Percentiles rank a stretch among this genome's conserved stretches.
Evolutionary conservation across 495 filamentous ascomycete genomes (phyloP).

Genomic region (Tuber microsphaerosporum): DNA sequence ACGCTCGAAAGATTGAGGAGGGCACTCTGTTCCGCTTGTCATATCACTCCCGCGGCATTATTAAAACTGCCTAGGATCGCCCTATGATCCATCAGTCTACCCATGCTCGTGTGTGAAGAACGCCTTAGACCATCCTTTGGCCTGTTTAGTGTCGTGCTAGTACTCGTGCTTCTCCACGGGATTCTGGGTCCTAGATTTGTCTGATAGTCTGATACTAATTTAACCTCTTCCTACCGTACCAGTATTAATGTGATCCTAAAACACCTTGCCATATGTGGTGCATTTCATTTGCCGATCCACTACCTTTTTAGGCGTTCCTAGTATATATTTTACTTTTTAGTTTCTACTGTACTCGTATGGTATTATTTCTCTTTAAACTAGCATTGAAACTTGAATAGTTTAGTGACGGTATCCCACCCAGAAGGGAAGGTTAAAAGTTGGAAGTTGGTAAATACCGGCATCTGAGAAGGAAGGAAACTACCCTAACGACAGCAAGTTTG

Average conservation of each 20-base stretch:
- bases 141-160: not conserved
- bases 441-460: too few species aligned
- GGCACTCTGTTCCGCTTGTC: not conserved
- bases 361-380: not conserved
- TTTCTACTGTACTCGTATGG: too few species aligned
- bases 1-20: not conserved
- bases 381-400: too few species aligned
- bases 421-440: too few species aligned
- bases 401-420: too few species aligned
- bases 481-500: too few species aligned
- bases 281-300: too few species aligned
- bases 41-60: not conserved
- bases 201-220: not conserved
- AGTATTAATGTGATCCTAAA: too few species aligned
- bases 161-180: not conserved
- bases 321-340: not conserved
- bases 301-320: too few species aligned
- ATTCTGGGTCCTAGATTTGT: not conserved
- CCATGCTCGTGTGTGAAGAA: not conserved
- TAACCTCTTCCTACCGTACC: too few species aligned
- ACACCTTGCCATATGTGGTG: too few species aligned
- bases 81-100: not conserved
- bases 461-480: too few species aligned
- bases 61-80: not conserved
- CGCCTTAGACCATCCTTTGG: not conserved